Evolutionary conservation across 352 stramenopile species (phyloP).

Genomic region (Phytophthora sp.): DNA sequence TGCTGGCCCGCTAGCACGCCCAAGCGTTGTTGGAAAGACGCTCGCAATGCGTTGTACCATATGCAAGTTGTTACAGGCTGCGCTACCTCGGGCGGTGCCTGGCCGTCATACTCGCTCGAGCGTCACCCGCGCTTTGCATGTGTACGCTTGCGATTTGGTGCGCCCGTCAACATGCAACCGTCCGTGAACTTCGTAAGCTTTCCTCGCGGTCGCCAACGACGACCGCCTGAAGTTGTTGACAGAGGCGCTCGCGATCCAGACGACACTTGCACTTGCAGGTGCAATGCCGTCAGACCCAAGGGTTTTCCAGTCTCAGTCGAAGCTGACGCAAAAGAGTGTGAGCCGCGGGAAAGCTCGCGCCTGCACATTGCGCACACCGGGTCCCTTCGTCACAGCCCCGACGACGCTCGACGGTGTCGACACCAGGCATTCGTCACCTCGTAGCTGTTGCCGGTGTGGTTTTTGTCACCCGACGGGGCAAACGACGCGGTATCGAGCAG

Average conservation of each 20-base stretch:
- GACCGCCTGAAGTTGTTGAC: constrained; percentile 9
- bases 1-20: too few relatives aligned
- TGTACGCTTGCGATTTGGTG: not conserved
- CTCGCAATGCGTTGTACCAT: too few relatives aligned
- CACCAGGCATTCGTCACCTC: constrained; percentile 24
- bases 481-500: not conserved
- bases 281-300: constrained; percentile 12
- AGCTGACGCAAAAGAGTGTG: not conserved
- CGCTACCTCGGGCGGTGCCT: too few relatives aligned
- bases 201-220: too few relatives aligned
- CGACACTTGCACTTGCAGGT: not conserved
- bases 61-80: too few relatives aligned
- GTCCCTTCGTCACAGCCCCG: not conserved
- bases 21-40: too few relatives aligned
- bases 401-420: constrained; percentile 8
- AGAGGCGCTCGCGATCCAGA: not conserved
- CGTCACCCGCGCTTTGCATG: too few relatives aligned
- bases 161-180: not conserved
- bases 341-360: too few relatives aligned
- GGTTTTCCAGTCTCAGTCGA: constrained; percentile 21
- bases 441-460: constrained; percentile 7
- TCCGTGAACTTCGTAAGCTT: too few relatives aligned
- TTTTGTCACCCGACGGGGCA: constrained; percentile 12
- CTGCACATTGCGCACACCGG: not conserved
- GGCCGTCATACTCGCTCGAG: too few relatives aligned